Evolutionary conservation across 2,329 filamentous ascomycete species (phyloP), one percentile per base, ranked within the genome.

Genomic region (Claviceps sp.): DNA sequence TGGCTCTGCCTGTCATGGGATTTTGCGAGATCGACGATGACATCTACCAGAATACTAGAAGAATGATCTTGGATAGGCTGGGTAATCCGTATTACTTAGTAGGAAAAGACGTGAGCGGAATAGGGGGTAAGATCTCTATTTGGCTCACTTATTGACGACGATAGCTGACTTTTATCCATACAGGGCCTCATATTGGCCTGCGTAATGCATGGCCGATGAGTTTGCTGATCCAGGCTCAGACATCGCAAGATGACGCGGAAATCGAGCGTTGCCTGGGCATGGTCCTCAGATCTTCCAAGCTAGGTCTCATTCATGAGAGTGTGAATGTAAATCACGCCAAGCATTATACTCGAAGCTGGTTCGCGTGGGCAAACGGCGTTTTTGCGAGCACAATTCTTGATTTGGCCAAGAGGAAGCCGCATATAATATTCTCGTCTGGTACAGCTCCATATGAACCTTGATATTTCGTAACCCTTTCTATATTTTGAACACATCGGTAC

Each of bases 171-270:
- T 16, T 8, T 26, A 18, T 13, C 4, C 24, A 18, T 30, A 9
- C 34, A 67, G 78, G 78, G 4, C 79, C 79, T 6, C 81, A 82
- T 62, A 85, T 96, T 58, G 93, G 93, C 0, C 71, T 95, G n/a
- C 73, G 79, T 60, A 87, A 95, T 58, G 93, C 91, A 7, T 98
- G 93, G 93, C 93, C 93, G 0, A 97, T 98, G 89, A 93, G 87
- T 64, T 72, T 96, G 56, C 75, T 98, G 8, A 79, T 96, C 20
- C 90, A 96, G 67, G 88, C 88, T 2, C 88, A 93, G 77, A 98
- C 93, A 0, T 85, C 83, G 5, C 78, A 91, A 49, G 76, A 90
- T 53, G 90, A 95, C 55, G 73, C 76, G 0, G 93, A 98, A 70
- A 97, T 98, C 57, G 72, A 69, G 55, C 75, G 79, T 48, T 86